Conservation (phyloP, 2,329 filamentous ascomycete genomes). For the Sclerotinia borealis region DNA sequence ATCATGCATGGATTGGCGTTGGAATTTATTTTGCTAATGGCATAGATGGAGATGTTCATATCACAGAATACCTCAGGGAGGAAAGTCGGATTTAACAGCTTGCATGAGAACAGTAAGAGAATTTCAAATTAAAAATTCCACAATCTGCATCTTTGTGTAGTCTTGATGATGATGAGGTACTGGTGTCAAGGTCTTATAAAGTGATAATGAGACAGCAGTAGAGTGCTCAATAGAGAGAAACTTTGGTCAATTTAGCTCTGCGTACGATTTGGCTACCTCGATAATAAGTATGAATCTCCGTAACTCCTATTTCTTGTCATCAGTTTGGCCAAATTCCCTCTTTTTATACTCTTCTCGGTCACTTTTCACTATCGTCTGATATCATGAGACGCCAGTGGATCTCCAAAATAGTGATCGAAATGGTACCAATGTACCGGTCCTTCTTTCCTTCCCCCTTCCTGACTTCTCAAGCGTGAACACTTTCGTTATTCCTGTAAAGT, state of each 20-base stretch:
- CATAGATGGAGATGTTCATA: neutral
- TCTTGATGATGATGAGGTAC: neutral
- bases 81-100: neutral
- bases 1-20: slow-evolving; percentile 4
- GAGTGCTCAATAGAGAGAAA: neutral
- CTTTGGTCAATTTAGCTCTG: no score
- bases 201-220: neutral
- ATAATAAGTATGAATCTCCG: neutral
- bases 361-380: no score
- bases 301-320: neutral
- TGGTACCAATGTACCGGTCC: no score
- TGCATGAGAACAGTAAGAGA: neutral
- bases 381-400: no score
- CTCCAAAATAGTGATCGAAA: no score
- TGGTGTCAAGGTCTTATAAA: neutral
- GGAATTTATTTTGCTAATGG: neutral
- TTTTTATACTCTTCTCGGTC: no score
- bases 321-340: no score
- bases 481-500: no score
- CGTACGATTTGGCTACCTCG: neutral
- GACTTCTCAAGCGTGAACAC: no score
- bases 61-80: neutral
- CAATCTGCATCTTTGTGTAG: neutral
- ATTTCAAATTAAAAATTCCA: neutral
- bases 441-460: no score